Evolutionary conservation across 768 basidiomycete genomes (phyloP).

Genomic region (Auricularia heimuer): DNA sequence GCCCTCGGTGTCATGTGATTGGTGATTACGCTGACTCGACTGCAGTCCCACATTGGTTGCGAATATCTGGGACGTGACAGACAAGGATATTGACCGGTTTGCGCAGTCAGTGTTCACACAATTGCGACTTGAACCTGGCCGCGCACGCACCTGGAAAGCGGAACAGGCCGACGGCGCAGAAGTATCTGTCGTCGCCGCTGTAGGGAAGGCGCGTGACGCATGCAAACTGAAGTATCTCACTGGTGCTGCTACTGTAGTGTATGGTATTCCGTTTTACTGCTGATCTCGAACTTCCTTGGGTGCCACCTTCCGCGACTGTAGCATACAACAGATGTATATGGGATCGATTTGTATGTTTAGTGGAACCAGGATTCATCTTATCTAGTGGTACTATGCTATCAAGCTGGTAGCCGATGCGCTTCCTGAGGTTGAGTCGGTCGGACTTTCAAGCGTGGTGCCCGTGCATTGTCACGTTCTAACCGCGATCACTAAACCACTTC

Average conservation of each 20-base stretch:
- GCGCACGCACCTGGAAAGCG: slow-evolving; percentile 15
- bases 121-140: slow-evolving; percentile 38
- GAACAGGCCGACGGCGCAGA: slow-evolving; percentile 15
- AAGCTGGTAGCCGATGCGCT: too few relatives aligned
- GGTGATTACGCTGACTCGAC: not conserved
- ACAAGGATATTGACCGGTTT: slow-evolving; percentile 92
- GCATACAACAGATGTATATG: too few relatives aligned
- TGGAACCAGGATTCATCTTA: too few relatives aligned
- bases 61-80: slow-evolving; percentile 97
- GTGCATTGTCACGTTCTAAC: too few relatives aligned
- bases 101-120: slow-evolving; percentile 75
- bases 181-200: slow-evolving; percentile 58
- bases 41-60: slow-evolving; percentile 82
- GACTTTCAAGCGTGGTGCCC: too few relatives aligned
- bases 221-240: slow-evolving; percentile 92
- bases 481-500: too few relatives aligned
- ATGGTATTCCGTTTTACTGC: slow-evolving; percentile 90
- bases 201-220: slow-evolving; percentile 65
- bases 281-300: slow-evolving; percentile 14
- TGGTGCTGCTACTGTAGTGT: slow-evolving; percentile 89
- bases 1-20: not conserved
- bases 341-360: too few relatives aligned
- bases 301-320: too few relatives aligned
- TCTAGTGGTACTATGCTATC: too few relatives aligned
- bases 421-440: too few relatives aligned